These are phyloP conservation scores for Silybum marianum DNA, from an alignment of 129 eudicot genomes.

Conservation along the genomic window DNA sequence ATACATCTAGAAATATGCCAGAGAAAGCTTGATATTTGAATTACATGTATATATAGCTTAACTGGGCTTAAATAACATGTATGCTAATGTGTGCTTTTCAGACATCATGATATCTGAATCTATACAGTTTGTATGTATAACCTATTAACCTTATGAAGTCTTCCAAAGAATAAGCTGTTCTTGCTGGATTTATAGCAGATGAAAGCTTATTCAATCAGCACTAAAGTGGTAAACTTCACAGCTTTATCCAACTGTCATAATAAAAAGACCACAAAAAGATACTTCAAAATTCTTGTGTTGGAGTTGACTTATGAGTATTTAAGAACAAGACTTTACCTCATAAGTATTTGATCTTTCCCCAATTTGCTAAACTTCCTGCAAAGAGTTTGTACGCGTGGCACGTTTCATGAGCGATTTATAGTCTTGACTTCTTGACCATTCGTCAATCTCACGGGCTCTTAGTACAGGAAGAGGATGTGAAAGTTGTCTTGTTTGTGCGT, in stretches of 20 bases:
- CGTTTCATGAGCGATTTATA: slow-evolving; percentile 70
- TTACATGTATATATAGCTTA: slow-evolving; percentile 6
- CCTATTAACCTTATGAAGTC: slow-evolving; percentile 1
- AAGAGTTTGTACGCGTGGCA: slow-evolving; percentile 49
- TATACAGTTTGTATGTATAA: slow-evolving; percentile 23
- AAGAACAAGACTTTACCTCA: slow-evolving; percentile 17
- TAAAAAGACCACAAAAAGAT: background rate
- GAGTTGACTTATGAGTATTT: background rate
- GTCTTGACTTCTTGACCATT: slow-evolving; percentile 94
- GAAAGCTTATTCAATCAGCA: slow-evolving; percentile 27
- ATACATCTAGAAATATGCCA: background rate
- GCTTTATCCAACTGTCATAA: slow-evolving; percentile 28
- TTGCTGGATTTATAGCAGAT: background rate
- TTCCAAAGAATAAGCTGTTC: slow-evolving; percentile 3
- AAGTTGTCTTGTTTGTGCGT: slow-evolving; percentile 97
- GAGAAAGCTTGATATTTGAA: background rate
- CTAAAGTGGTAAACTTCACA: background rate
- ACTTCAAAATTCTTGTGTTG: background rate
- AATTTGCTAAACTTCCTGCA: slow-evolving; percentile 42
- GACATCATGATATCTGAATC: slow-evolving; percentile 11
- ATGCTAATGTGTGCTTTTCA: background rate
- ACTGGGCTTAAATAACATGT: background rate
- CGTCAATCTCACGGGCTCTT: slow-evolving; percentile 98
- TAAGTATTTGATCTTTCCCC: slow-evolving; percentile 3
- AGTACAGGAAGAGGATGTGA: slow-evolving; percentile 98